Conservation (phyloP, 2,329 filamentous ascomycete species). For the Nannizzia gypsea region DNA sequence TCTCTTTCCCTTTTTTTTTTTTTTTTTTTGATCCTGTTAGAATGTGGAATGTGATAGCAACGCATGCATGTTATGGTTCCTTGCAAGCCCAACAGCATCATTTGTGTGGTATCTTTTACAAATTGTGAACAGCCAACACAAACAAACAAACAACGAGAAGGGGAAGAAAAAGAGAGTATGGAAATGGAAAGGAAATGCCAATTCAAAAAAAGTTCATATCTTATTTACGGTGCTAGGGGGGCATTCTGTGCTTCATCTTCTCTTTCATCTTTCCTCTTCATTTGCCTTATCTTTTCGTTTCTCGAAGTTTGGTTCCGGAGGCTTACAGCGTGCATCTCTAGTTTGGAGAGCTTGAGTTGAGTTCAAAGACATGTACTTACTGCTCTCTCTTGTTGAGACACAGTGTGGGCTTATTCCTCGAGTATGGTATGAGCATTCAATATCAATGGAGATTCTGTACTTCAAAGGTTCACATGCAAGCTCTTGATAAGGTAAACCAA, state of each 20-base stretch:
- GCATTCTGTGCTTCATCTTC: neutral
- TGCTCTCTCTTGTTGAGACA: no score
- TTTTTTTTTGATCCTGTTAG: neutral
- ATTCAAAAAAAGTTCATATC: slow-evolving; percentile 4
- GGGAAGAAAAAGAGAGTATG: slow-evolving; percentile 2
- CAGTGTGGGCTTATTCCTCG: neutral
- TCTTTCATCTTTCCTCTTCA: neutral
- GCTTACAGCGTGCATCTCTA: neutral
- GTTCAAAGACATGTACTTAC: no score
- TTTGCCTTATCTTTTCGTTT: neutral
- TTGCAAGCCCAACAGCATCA: slow-evolving; percentile 4
- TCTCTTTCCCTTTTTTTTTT: slow-evolving; percentile 6
- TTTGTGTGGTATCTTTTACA: slow-evolving; percentile 11
- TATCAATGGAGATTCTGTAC: neutral
- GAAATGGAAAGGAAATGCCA: slow-evolving; percentile 8
- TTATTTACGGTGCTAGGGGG: neutral
- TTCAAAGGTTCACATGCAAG: no score
- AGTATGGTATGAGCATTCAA: neutral
- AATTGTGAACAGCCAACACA: slow-evolving; percentile 6
- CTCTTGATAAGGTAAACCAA: no score
- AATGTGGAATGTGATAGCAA: slow-evolving; percentile 2
- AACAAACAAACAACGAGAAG: neutral
- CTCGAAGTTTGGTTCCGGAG: neutral
- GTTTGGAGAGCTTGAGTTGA: no score
- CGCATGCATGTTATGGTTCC: slow-evolving; percentile 7